Evolutionary conservation across 78 protist genomes (phyloP).

Genomic region (Dictyostelium discoideum): DNA sequence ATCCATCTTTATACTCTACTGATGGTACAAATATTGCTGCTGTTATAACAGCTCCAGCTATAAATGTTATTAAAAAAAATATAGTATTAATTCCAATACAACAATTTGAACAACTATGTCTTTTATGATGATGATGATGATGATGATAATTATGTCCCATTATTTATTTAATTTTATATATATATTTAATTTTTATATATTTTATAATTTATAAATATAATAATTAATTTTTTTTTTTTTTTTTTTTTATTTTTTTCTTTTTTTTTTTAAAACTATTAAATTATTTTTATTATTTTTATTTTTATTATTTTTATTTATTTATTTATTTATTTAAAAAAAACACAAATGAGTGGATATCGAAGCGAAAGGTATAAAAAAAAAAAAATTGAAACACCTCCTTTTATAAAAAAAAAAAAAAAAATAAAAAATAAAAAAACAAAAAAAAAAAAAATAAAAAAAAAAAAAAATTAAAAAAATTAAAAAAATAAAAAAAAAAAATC

Average conservation of each 20-base stretch:
- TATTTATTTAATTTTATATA: neutral
- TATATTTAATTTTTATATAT: too few relatives aligned
- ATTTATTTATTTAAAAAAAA: neutral
- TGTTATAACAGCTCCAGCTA: conserved; percentile 62
- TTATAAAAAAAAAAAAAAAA: too few relatives aligned
- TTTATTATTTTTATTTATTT: neutral
- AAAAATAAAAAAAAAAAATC: neutral
- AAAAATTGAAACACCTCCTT: neutral
- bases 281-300: neutral
- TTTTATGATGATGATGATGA: conserved; percentile 72
- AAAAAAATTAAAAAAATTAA: too few relatives aligned
- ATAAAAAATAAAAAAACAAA: too few relatives aligned
- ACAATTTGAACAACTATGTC: conserved; percentile 68
- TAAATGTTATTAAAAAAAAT: conserved; percentile 42
- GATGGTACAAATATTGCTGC: conserved; percentile 50
- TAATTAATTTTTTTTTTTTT: too few relatives aligned
- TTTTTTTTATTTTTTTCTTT: neutral
- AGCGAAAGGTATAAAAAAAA: neutral
- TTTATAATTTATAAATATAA: neutral
- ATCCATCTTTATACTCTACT: conserved; percentile 37
- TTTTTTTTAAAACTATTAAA: neutral
- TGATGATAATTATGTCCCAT: conserved; percentile 60
- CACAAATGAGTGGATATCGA: neutral
- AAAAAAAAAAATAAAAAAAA: too few relatives aligned
- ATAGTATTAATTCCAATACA: conserved; percentile 55